Percentiles rank a stretch among this genome's conserved stretches.
phyloP scores from a whole-genome alignment of 352 stramenopile genomes.

The Globisporangium cederbergense region DNA sequence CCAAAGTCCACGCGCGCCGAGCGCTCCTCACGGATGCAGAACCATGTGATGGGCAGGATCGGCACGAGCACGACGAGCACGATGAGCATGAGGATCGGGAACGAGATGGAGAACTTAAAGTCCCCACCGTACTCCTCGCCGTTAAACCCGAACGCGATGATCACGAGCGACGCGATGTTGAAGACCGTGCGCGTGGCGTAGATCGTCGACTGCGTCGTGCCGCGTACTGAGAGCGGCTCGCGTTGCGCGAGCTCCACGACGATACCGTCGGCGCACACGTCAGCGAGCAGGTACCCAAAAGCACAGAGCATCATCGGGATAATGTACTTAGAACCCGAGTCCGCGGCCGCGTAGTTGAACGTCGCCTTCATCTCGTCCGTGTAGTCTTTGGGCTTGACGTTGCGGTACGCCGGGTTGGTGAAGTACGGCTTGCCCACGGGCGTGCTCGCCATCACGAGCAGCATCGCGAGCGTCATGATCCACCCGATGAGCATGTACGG shows the following conservation, averaged over 20 bases:
- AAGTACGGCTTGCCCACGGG: constrained; percentile 45
- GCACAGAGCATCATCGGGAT: constrained; percentile 47
- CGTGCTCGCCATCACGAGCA: constrained; percentile 39
- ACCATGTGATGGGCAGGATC: constrained; percentile 25
- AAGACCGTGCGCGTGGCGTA: constrained; percentile 23
- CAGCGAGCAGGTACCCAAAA: constrained; percentile 51
- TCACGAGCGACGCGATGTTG: constrained; percentile 17
- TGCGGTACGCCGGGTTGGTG: constrained; percentile 22
- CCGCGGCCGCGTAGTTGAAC: constrained; percentile 27
- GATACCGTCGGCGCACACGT: constrained; percentile 49
- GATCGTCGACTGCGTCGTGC: constrained; percentile 20
- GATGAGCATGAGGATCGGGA: constrained; percentile 28
- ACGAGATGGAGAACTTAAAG: constrained; percentile 30
- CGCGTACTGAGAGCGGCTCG: constrained; percentile 30
- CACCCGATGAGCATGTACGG: constrained; percentile 58
- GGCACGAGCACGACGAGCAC: constrained; percentile 15
- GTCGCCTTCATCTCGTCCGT: constrained; percentile 24
- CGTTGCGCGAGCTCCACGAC: constrained; percentile 31
- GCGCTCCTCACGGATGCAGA: constrained; percentile 23
- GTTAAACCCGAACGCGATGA: constrained; percentile 30
- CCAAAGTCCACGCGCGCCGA: constrained; percentile 11
- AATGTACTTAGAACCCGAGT: constrained; percentile 27
- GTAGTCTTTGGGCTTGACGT: constrained; percentile 27
- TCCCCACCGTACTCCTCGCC: constrained; percentile 32
- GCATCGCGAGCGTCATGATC: constrained; percentile 33